A percentile compares a stretch with the other conserved stretches of the same genome.
These are phyloP conservation scores for Pleurotus salmoneostramineus DNA, from an alignment of 768 basidiomycete species.

Conservation along the genomic window DNA sequence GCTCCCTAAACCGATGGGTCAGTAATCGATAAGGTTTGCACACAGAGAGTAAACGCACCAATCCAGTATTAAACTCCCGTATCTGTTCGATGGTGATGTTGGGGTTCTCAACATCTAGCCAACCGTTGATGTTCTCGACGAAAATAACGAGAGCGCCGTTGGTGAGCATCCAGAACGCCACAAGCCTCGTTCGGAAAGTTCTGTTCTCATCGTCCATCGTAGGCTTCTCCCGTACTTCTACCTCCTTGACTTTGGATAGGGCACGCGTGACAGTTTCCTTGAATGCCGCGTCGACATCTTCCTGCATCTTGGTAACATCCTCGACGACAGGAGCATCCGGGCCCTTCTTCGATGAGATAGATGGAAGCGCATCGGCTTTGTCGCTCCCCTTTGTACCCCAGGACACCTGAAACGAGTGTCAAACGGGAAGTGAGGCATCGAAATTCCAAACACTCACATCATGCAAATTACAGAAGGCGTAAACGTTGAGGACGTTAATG, in stretches of 20 bases:
- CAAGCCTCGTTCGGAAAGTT: constrained; percentile 89
- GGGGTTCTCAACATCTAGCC: constrained; percentile 12
- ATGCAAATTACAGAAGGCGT: constrained; percentile 95
- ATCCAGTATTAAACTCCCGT: constrained; percentile 11
- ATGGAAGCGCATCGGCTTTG: constrained; percentile 88
- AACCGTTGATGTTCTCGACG: constrained; percentile 13
- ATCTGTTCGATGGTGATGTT: constrained; percentile 5
- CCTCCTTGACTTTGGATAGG: constrained; percentile 65
- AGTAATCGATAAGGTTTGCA: not conserved
- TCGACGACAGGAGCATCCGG: constrained; percentile 78
- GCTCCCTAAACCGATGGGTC: not conserved
- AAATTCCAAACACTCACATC: constrained; percentile 47
- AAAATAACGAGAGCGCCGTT: constrained; percentile 14
- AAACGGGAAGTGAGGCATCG: not conserved
- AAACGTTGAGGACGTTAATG: constrained; percentile 92
- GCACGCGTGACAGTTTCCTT: constrained; percentile 90
- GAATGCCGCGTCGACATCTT: constrained; percentile 88
- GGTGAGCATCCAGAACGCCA: constrained; percentile 73
- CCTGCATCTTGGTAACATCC: constrained; percentile 77
- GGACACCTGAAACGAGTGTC: constrained; percentile 47
- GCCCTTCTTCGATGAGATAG: constrained; percentile 83
- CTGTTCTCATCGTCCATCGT: constrained; percentile 87
- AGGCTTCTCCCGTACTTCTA: constrained; percentile 71
- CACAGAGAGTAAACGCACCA: not conserved
- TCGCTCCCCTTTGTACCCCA: constrained; percentile 96